These are phyloP conservation scores for Scleromitrula shiraiana DNA, from an alignment of 2,329 filamentous ascomycete species.

Conservation along the genomic window DNA sequence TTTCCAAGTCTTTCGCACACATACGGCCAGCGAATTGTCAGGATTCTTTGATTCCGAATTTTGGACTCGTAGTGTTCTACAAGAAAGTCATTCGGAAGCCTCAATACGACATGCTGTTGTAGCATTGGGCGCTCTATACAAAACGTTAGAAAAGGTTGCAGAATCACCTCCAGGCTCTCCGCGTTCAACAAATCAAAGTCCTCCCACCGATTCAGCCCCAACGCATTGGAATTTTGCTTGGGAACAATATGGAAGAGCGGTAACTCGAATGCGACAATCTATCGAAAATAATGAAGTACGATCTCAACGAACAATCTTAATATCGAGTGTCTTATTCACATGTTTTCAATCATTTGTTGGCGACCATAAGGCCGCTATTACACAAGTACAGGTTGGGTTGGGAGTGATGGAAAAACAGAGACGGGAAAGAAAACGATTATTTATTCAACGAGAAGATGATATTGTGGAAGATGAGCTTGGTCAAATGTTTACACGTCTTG, in stretches of 20 bases:
- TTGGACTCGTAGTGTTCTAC: constrained; percentile 55
- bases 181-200: constrained; percentile 11
- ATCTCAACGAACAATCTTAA: constrained; percentile 48
- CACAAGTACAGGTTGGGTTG: constrained; percentile 52
- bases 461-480: constrained; percentile 43
- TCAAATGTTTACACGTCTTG: constrained; percentile 55
- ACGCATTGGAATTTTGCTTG: constrained; percentile 53
- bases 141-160: constrained; percentile 52
- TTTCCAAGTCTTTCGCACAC: constrained; percentile 53
- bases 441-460: constrained; percentile 18
- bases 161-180: constrained; percentile 37
- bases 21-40: constrained; percentile 54
- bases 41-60: constrained; percentile 61
- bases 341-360: constrained; percentile 62
- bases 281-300: constrained; percentile 35
- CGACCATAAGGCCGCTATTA: constrained; percentile 53
- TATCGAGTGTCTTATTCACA: constrained; percentile 57
- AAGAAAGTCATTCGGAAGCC: constrained; percentile 53
- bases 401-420: constrained; percentile 46
- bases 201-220: constrained; percentile 33
- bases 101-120: constrained; percentile 58
- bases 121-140: constrained; percentile 58
- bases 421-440: constrained; percentile 34
- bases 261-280: constrained; percentile 41
- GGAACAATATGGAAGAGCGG: constrained; percentile 50